These are phyloP conservation scores for Plasmodium chabaudi DNA, from an alignment of 169 alveolate genomes.

Conservation along the genomic window DNA sequence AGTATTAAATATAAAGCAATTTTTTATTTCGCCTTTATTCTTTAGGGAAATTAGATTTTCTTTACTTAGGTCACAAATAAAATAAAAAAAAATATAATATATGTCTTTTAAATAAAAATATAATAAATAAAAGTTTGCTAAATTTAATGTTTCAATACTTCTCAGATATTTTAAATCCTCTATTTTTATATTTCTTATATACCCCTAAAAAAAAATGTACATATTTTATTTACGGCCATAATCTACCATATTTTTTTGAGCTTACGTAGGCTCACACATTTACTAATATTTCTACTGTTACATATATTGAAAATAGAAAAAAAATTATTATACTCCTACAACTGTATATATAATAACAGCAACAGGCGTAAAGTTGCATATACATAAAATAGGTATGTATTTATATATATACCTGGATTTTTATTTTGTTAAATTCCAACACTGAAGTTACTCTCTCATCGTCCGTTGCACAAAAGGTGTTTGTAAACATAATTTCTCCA, in stretches of 20 bases:
- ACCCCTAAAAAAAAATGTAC: constrained; percentile 12
- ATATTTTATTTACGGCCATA: no score
- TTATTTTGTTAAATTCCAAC: constrained; percentile 33
- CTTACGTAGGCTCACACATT: no score
- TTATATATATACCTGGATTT: constrained; percentile 17
- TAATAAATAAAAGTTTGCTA: constrained; percentile 36
- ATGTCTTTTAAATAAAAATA: constrained; percentile 31
- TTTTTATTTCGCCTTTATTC: constrained; percentile 9
- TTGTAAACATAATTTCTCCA: constrained; percentile 5
- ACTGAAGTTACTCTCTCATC: constrained; percentile 17
- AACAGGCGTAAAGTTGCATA: no score
- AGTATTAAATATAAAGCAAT: constrained; percentile 47
- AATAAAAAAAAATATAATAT: constrained; percentile 33
- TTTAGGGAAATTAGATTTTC: neutral
- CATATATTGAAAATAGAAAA: no score
- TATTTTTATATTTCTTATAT: constrained; percentile 41
- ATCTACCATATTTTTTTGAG: no score
- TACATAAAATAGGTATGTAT: neutral
- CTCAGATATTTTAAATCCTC: constrained; percentile 20
- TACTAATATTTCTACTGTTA: no score
- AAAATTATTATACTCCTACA: no score
- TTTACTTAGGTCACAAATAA: constrained; percentile 6
- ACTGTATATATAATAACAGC: no score
- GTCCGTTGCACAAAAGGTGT: constrained; percentile 35
- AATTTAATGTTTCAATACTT: constrained; percentile 20